phyloP scores from a whole-genome alignment of 2,329 filamentous ascomycete genomes.

The Coleophoma crateriformis region DNA sequence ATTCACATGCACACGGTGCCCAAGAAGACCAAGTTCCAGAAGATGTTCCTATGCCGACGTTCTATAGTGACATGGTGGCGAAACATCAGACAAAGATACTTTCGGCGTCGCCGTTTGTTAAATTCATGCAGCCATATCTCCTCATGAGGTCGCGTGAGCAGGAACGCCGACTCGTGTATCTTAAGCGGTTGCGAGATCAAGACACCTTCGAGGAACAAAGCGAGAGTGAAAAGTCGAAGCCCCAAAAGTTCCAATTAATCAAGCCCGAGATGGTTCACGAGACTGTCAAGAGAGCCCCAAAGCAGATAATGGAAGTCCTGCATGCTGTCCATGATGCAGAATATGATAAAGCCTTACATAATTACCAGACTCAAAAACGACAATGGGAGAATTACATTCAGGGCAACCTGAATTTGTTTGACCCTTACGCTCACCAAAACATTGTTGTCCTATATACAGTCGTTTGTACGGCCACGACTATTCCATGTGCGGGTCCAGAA shows the following conservation, averaged over 20 bases:
- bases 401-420: conserved; percentile 82
- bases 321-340: conserved; percentile 95
- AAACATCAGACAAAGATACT: conserved; percentile 91
- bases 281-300: conserved; percentile 71
- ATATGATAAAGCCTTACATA: conserved; percentile 90
- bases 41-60: conserved; percentile 79
- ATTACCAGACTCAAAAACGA: conserved; percentile 88
- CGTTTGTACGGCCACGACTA: conserved; percentile 88
- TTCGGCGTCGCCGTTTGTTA: conserved; percentile 93
- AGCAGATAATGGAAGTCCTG: conserved; percentile 86
- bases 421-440: conserved; percentile 93
- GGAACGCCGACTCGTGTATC: conserved; percentile 75
- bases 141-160: conserved; percentile 89
- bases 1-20: conserved; percentile 29
- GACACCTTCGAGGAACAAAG: conserved; percentile 50
- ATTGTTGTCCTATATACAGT: conserved; percentile 92
- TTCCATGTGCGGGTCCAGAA: conserved; percentile 86
- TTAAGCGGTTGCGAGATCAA: conserved; percentile 79
- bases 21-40: conserved; percentile 60
- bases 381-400: conserved; percentile 96
- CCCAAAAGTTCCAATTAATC: conserved; percentile 81
- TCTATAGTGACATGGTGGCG: conserved; percentile 91
- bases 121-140: conserved; percentile 89
- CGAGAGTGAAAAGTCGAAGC: conserved; percentile 55
- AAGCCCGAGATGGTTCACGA: conserved; percentile 93